These are phyloP conservation scores for Lathyrus oleraceus DNA, from an alignment of 306 rosid species.

Conservation along the genomic window DNA sequence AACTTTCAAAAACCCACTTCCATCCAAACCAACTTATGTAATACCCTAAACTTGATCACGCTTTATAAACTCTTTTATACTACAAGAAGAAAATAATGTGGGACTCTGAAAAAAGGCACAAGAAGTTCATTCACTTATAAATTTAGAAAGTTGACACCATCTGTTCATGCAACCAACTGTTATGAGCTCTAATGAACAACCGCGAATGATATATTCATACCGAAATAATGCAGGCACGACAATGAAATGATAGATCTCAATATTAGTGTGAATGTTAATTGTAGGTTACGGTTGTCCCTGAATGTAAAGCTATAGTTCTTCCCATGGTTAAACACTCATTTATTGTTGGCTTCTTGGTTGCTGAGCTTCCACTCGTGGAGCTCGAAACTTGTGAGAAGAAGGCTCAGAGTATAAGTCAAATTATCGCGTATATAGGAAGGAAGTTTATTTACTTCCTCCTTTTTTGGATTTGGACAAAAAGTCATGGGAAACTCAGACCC, in stretches of 20 bases:
- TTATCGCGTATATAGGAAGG: conserved; percentile 41
- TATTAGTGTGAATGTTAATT: conserved; percentile 26
- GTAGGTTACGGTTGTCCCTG: conserved; percentile 71
- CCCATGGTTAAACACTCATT: conserved; percentile 95
- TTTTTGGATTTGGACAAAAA: conserved; percentile 49
- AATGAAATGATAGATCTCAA: conserved; percentile 25
- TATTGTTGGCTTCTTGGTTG: conserved; percentile 97
- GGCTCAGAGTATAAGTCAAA: conserved; percentile 43
- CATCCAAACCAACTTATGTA: no score
- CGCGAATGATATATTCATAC: no score
- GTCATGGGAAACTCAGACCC: conserved; percentile 49
- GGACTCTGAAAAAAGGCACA: no score
- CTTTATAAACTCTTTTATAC: no score
- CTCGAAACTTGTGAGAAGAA: conserved; percentile 38
- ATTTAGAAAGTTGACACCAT: no score
- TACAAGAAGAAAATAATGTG: no score
- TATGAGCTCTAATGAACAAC: no score
- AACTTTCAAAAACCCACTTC: no score
- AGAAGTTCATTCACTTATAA: no score
- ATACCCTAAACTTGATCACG: no score
- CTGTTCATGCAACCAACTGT: no score
- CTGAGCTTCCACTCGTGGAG: conserved; percentile 76
- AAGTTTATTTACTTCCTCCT: conserved; percentile 48
- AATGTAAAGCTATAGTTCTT: conserved; percentile 71
- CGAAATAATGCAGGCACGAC: no score